Base-by-base conservation (phyloP, 129 eudicot species). In the Pseudognaphalium luteoalbum region DNA sequence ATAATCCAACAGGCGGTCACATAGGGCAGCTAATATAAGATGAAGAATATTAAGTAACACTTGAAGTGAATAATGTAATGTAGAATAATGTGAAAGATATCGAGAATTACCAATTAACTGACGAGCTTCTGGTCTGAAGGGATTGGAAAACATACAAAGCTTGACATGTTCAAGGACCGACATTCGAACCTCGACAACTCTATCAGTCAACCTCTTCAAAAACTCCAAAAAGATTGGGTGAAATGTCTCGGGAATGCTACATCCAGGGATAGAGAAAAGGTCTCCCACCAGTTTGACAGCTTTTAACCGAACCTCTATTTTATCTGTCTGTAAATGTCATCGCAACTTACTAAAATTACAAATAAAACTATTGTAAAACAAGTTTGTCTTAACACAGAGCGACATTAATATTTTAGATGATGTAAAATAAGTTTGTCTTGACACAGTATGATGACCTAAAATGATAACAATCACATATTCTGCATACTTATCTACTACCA, bases 1-100 rank as follows among this genome's bases (percentile, higher is more conserved):
- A 47, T 89, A 89, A 85, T 94, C 99, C 92, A 94, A 69, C 78
- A 94, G 81, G 77, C 96, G 96, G 67, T 94, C 99, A 78, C 89
- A 83, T 6, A 94, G 87, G 17, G 94, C 89, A 87, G 90, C 99
- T 94, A 77, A 76, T 4, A 41, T 74, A 30, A 58, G 51, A 39
- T 81, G 33, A 39, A 33, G 65, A 3, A 71, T 39, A 25, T 69
- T 60, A 19, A 52, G 71, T 47, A 79, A 42, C 52, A 59, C 32
- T 47, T 65, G 42, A 76, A 71, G 51, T 60, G 54, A 47, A 71
- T 2, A 16, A 71, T 50, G 44, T 60, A 70, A 72, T 29, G 41
- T 28, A 35, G 51, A 21, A 51, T 32, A 47, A 58, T 80, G 22
- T n/a, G 35, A 34, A 41, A 70, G 11, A 42, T 9, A 17, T 16